Percentiles rank a stretch among this genome's conserved stretches.
phyloP scores from a whole-genome alignment of 1,139 yeast genomes.

The Zhuliangozyma blackwelliae region DNA sequence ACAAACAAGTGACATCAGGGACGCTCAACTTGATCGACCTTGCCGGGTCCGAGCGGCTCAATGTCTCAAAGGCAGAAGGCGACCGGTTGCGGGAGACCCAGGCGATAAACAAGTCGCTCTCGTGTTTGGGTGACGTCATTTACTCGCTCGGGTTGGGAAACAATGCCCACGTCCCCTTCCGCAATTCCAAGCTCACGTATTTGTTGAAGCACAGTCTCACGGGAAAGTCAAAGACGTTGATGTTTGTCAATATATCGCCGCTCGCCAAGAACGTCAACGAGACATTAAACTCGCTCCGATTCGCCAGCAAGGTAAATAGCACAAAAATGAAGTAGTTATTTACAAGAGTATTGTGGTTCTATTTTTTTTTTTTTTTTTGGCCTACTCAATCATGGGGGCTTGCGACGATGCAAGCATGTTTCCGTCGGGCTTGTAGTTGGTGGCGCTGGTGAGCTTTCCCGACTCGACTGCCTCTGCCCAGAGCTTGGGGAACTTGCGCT shows the following conservation, averaged over 20 bases:
- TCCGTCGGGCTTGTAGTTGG: slow-evolving; percentile 28
- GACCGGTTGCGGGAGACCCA: slow-evolving; percentile 84
- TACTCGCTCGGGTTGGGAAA: slow-evolving; percentile 52
- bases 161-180: slow-evolving; percentile 44
- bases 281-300: slow-evolving; percentile 77
- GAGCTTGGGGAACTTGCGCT: slow-evolving; percentile 28
- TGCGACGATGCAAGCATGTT: slow-evolving; percentile 12
- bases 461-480: slow-evolving; percentile 46
- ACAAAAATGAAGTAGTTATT: slow-evolving; percentile 30
- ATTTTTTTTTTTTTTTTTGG: no score
- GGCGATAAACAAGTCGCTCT: slow-evolving; percentile 82
- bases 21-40: slow-evolving; percentile 72
- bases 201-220: slow-evolving; percentile 78
- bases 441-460: slow-evolving; percentile 37
- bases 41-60: slow-evolving; percentile 88
- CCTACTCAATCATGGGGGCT: neutral
- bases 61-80: slow-evolving; percentile 73
- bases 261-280: slow-evolving; percentile 60
- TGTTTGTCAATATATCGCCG: slow-evolving; percentile 91
- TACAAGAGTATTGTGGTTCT: neutral
- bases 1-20: slow-evolving; percentile 54
- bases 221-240: slow-evolving; percentile 83
- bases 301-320: slow-evolving; percentile 77
- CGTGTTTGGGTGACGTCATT: slow-evolving; percentile 89
- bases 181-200: slow-evolving; percentile 69